These are phyloP conservation scores for Kluyveromyces starmeri DNA, from an alignment of 805 yeast species.

Conservation along the genomic window DNA sequence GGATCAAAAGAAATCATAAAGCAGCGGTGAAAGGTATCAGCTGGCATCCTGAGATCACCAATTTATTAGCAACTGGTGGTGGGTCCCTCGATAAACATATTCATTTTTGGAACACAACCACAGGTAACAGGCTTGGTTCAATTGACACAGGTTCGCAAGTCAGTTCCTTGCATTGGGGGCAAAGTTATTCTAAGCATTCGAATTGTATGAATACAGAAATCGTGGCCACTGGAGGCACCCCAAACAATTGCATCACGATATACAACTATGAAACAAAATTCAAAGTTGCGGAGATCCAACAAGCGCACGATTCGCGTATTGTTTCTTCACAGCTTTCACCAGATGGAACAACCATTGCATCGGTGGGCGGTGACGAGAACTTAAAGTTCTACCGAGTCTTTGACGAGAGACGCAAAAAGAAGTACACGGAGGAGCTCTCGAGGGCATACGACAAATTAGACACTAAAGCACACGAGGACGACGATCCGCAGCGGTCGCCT, in stretches of 20 bases:
- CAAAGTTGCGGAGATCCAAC: slow-evolving; percentile 76
- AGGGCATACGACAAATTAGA: slow-evolving; percentile 2
- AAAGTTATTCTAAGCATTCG: slow-evolving; percentile 23
- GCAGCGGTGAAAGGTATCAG: slow-evolving; percentile 95
- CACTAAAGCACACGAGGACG: slow-evolving; percentile 8
- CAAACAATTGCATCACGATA: slow-evolving; percentile 72
- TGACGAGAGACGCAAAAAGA: slow-evolving; percentile 41
- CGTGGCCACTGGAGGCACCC: slow-evolving; percentile 90
- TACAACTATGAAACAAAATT: slow-evolving; percentile 81
- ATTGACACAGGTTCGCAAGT: slow-evolving; percentile 92
- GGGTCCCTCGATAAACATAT: slow-evolving; percentile 85
- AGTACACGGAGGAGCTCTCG: slow-evolving; percentile 6
- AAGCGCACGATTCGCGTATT: slow-evolving; percentile 87
- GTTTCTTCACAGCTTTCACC: slow-evolving; percentile 79
- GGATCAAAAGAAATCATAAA: slow-evolving; percentile 67
- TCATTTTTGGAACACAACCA: slow-evolving; percentile 91
- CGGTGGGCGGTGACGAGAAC: slow-evolving; percentile 94
- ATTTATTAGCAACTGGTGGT: slow-evolving; percentile 91
- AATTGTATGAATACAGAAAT: slow-evolving; percentile 44
- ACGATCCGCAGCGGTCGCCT: slow-evolving; percentile 10
- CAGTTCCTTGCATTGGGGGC: slow-evolving; percentile 89
- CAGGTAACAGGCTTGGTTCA: slow-evolving; percentile 78
- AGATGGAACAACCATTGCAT: slow-evolving; percentile 82
- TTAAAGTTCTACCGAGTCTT: slow-evolving; percentile 90
- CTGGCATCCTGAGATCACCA: slow-evolving; percentile 85